Evolutionary conservation across 164 flowering plant genomes (phyloP).

Genomic region (Paratinospora sagittata): DNA sequence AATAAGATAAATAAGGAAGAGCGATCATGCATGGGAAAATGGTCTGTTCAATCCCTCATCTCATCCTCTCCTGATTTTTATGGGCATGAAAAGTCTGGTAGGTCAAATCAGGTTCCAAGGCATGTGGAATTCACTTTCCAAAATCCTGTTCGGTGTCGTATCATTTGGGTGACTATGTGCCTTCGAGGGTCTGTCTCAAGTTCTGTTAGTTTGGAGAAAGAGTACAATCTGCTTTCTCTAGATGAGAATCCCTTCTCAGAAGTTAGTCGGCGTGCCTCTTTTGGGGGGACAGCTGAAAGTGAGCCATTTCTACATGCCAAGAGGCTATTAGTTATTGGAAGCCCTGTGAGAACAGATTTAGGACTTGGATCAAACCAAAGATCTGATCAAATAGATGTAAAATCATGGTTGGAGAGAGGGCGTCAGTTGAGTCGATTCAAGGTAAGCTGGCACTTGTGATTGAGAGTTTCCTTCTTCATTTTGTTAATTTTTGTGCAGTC

Average conservation of each 20-base stretch:
- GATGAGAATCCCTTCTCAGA: constrained; percentile 79
- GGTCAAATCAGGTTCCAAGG: constrained; percentile 45
- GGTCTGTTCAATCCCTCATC: constrained; percentile 73
- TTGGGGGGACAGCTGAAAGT: constrained; percentile 51
- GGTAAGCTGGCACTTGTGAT: constrained; percentile 30
- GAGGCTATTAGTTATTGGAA: constrained; percentile 74
- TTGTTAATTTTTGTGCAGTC: not conserved
- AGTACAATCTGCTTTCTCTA: constrained; percentile 61
- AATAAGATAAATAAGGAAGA: constrained; percentile 78
- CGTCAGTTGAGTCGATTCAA: constrained; percentile 74
- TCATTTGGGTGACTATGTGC: constrained; percentile 79
- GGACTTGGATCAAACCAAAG: constrained; percentile 37
- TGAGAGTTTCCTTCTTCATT: constrained; percentile 1
- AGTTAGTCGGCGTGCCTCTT: constrained; percentile 59
- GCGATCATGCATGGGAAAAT: constrained; percentile 74
- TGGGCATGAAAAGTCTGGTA: constrained; percentile 56
- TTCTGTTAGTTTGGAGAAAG: constrained; percentile 67
- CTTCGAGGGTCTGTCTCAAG: constrained; percentile 59
- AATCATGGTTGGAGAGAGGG: constrained; percentile 63
- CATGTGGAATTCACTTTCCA: constrained; percentile 69
- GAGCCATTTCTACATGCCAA: constrained; percentile 88
- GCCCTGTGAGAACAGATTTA: constrained; percentile 39
- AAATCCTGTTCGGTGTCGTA: constrained; percentile 78
- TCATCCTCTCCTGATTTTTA: constrained; percentile 60
- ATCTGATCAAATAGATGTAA: constrained; percentile 48